phyloP scores from a whole-genome alignment of 495 filamentous ascomycete species.

The Aspergillus coremiiformis region DNA sequence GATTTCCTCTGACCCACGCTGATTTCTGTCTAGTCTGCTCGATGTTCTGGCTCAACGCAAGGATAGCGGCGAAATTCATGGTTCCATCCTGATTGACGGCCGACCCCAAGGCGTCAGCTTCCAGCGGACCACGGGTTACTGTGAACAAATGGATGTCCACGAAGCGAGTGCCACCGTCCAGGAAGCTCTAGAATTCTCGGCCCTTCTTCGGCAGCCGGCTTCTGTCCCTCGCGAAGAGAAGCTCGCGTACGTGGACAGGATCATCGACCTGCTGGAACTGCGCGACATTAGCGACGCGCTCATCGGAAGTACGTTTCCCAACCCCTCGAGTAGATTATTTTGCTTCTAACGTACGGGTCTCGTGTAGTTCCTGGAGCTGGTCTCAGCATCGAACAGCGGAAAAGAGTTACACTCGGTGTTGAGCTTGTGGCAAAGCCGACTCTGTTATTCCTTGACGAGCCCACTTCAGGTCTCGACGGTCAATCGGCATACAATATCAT shows the following conservation, averaged over 20 bases:
- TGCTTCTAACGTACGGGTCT: background rate
- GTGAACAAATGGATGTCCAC: slow-evolving; percentile 77
- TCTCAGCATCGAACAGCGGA: slow-evolving; percentile 79
- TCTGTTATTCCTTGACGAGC: slow-evolving; percentile 59
- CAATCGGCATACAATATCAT: slow-evolving; percentile 57
- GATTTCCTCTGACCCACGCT: slow-evolving; percentile 48
- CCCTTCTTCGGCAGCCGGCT: slow-evolving; percentile 38
- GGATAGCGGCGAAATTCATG: slow-evolving; percentile 40
- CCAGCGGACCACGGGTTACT: slow-evolving; percentile 65
- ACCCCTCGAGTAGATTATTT: too few species aligned
- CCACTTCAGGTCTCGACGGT: slow-evolving; percentile 57
- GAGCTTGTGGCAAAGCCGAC: slow-evolving; percentile 61
- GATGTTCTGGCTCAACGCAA: slow-evolving; percentile 45
- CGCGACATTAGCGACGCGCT: slow-evolving; percentile 45
- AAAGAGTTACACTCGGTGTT: slow-evolving; percentile 82
- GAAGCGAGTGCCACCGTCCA: slow-evolving; percentile 45
- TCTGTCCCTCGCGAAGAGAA: slow-evolving; percentile 36
- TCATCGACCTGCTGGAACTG: slow-evolving; percentile 44
- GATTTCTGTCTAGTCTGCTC: slow-evolving; percentile 41
- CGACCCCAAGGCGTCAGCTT: slow-evolving; percentile 39
- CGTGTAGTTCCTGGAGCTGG: slow-evolving; percentile 54
- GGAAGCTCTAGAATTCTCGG: slow-evolving; percentile 44
- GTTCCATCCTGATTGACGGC: slow-evolving; percentile 43
- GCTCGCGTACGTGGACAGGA: slow-evolving; percentile 43
- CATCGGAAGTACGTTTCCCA: slow-evolving; percentile 51